Percentiles rank a stretch among this genome's conserved stretches.
Conservation (phyloP, 169 alveolate genomes). For the Plasmodium billcollinsi region DNA sequence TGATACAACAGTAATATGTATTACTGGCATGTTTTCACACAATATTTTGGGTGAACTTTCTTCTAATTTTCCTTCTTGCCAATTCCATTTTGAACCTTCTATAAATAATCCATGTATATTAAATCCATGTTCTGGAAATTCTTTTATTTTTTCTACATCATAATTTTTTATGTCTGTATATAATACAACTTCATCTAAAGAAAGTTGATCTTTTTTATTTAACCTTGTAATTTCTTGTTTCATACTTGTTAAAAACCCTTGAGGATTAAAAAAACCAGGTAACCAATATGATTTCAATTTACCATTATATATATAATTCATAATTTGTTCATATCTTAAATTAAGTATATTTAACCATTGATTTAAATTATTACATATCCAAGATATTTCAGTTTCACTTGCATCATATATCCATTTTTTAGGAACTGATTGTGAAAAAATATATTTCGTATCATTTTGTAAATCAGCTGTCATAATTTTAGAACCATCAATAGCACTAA, state of each 20-base stretch:
- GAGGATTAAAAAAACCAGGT: constrained; percentile 96
- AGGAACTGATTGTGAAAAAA: constrained; percentile 93
- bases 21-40: constrained; percentile 89
- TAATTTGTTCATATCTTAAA: constrained; percentile 93
- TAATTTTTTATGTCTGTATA: constrained; percentile 90
- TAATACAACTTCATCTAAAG: constrained; percentile 95
- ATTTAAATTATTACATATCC: constrained; percentile 96
- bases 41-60: constrained; percentile 92
- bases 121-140: constrained; percentile 92
- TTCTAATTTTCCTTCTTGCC: constrained; percentile 92
- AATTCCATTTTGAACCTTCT: constrained; percentile 97
- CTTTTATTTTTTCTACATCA: constrained; percentile 85
- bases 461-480: constrained; percentile 96
- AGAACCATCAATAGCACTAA: constrained; percentile 96
- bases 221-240: constrained; percentile 95
- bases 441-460: constrained; percentile 90
- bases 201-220: constrained; percentile 94
- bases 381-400: constrained; percentile 96
- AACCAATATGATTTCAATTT: constrained; percentile 94
- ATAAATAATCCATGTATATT: constrained; percentile 94
- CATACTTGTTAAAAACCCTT: constrained; percentile 97
- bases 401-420: constrained; percentile 96
- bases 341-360: constrained; percentile 95
- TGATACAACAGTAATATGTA: constrained; percentile 93
- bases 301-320: constrained; percentile 94